A percentile compares a stretch with the other conserved stretches of the same genome.
Evolutionary conservation across 495 filamentous ascomycete genomes (phyloP).

Genomic region (Rhypophila decipiens): DNA sequence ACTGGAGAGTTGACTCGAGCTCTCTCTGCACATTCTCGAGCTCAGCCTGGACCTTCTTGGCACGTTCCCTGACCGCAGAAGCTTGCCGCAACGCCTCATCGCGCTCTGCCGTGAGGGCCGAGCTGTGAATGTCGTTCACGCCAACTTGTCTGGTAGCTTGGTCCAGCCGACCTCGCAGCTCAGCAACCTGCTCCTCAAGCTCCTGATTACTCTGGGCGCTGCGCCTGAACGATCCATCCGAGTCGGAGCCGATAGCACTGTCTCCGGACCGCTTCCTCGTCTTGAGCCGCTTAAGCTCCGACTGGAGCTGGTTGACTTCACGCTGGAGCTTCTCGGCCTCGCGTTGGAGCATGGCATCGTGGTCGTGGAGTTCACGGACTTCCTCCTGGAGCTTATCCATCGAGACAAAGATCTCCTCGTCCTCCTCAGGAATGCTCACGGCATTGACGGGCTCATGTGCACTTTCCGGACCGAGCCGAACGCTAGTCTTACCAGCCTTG

Average conservation of each 20-base stretch:
- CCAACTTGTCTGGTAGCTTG: conserved; percentile 40
- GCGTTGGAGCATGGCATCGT: conserved; percentile 41
- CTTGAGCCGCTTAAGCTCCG: conserved; percentile 34
- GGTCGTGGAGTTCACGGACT: conserved; percentile 42
- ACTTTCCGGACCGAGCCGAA: conserved; percentile 16
- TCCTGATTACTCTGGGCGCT: conserved; percentile 26
- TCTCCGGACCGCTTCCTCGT: conserved; percentile 30
- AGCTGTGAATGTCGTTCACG: conserved; percentile 39
- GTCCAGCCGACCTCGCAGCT: conserved; percentile 35
- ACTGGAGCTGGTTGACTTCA: conserved; percentile 37
- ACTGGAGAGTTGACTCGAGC: conserved; percentile 24
- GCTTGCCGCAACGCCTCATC: conserved; percentile 40
- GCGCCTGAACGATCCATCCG: conserved; percentile 33
- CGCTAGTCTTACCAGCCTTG: conserved; percentile 19
- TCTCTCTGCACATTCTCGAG: conserved; percentile 32
- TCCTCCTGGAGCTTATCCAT: conserved; percentile 51
- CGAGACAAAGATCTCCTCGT: conserved; percentile 45
- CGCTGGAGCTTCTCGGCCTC: conserved; percentile 43
- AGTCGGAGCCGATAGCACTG: conserved; percentile 42
- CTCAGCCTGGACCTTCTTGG: conserved; percentile 37
- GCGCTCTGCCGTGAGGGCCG: conserved; percentile 38
- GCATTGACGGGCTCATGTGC: conserved; percentile 34
- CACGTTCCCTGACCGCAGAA: conserved; percentile 35
- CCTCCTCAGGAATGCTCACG: conserved; percentile 36
- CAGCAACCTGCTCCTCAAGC: conserved; percentile 37